Base-by-base conservation (phyloP, 176 grass and related monocot species). In the Tillandsia leiboldiana region DNA sequence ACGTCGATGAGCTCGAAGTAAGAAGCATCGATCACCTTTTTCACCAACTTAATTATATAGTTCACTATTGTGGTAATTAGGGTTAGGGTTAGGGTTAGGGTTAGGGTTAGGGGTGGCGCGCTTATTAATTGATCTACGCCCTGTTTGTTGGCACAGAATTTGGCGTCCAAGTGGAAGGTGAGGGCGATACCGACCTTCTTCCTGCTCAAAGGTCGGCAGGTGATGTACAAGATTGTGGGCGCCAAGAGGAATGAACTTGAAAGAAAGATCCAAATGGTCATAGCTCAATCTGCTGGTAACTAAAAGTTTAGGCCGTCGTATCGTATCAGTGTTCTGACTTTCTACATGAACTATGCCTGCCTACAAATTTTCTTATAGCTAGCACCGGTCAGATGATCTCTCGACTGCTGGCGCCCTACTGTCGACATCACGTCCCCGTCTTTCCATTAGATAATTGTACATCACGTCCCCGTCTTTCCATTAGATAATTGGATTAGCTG, bases 181-280 rank as follows among this genome's bases (percentile, higher is more conserved):
- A 81, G 87, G 79, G 86, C 86, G 0, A 96, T 96, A 88, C 92
- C 88, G 1, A 89, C 92, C 6, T 92, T 96, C 49, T 73, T 96
- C 2, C 79, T 96, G 9, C 48, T 78, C 48, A 96, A 89, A 78
- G 79, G 71, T 13, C 86, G 88, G 20, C 64, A 83, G 56, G 92
- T 92, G 70, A 78, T 92, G 54, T 73, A 78, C 33, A 85, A 88
- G 9, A 70, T 96, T 64, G 76, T 96, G 0, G 92, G 92, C 67
- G 92, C 86, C 9, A 87, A 79, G 73, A 96, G 89, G 81, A 86
- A 96, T 29, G 88, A 96, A 15, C 88, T 96, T 14, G 88, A 96
- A 79, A 91, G 73, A 75, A 88, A 87, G 81, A 76, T 96, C 66
- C n/a, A 53, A 42, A 23, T 83, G 64, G 74, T 83, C 83, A 69